Conservation (phyloP, 208 protist genomes). For the Acanthamoeba sp. region DNA sequence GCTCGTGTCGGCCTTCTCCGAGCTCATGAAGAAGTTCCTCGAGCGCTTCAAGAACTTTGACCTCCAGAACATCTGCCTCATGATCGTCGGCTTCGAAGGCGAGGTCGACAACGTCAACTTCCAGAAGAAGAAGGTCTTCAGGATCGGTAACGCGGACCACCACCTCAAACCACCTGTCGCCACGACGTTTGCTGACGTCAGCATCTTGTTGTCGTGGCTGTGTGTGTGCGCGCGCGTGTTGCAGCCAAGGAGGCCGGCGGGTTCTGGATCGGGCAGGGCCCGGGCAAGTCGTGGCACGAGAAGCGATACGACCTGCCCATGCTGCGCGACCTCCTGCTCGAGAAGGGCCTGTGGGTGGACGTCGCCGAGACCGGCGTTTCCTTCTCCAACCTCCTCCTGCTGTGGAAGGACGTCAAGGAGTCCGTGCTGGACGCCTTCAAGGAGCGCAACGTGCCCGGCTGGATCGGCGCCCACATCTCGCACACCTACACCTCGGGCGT, state of each 20-base stretch:
- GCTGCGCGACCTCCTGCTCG: conserved; percentile 83
- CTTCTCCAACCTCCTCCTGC: conserved; percentile 76
- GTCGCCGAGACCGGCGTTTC: conserved; percentile 85
- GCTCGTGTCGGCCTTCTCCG: conserved; percentile 76
- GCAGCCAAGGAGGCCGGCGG: conserved; percentile 80
- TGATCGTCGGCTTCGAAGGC: conserved; percentile 79
- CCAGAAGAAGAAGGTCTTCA: conserved; percentile 57
- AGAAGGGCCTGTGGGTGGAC: conserved; percentile 84
- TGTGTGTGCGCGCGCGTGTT: no score
- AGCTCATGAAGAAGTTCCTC: conserved; percentile 73
- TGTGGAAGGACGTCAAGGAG: conserved; percentile 82
- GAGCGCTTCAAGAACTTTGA: conserved; percentile 82
- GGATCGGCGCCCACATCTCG: conserved; percentile 81
- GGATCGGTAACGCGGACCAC: background rate
- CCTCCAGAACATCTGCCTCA: conserved; percentile 73
- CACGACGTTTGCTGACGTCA: no score
- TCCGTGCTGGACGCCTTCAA: conserved; percentile 71
- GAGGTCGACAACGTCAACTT: conserved; percentile 78
- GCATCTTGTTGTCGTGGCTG: conserved; percentile 28
- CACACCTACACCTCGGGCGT: conserved; percentile 86
- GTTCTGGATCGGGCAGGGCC: conserved; percentile 57
- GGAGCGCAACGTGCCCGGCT: conserved; percentile 64
- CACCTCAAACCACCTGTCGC: no score
- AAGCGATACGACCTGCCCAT: conserved; percentile 56
- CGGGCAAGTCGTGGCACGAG: conserved; percentile 38